These are phyloP conservation scores for Candida bentonensis DNA, from an alignment of 805 yeast genomes.

Conservation along the genomic window DNA sequence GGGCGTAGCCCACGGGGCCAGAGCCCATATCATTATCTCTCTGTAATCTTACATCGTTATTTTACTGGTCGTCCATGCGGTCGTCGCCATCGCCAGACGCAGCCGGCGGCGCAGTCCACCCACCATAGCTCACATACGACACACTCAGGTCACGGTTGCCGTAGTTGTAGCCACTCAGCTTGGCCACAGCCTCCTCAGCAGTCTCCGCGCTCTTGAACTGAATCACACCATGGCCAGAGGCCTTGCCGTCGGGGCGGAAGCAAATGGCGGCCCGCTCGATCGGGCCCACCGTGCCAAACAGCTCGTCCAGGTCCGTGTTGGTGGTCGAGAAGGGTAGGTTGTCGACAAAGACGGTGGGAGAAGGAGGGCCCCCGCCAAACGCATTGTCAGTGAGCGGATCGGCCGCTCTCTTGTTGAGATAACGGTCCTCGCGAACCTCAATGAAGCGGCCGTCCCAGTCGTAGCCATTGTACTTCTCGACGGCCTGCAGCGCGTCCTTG, in stretches of 20 bases:
- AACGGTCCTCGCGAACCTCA: conserved; percentile 67
- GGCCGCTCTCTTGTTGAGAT: conserved; percentile 14
- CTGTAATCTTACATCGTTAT: not conserved
- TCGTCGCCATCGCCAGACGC: not conserved
- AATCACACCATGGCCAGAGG: conserved; percentile 79
- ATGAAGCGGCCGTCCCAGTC: conserved; percentile 62
- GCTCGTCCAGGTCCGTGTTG: conserved; percentile 66
- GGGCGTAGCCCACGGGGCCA: no score
- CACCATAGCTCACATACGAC: conserved; percentile 41
- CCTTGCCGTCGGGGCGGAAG: conserved; percentile 43
- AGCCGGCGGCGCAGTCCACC: not conserved
- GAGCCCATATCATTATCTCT: no score
- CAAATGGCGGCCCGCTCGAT: conserved; percentile 68
- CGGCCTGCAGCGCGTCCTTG: conserved; percentile 61
- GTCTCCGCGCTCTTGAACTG: conserved; percentile 49
- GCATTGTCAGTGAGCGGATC: conserved; percentile 54
- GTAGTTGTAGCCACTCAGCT: conserved; percentile 66
- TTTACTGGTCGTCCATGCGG: not conserved
- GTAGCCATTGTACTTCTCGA: conserved; percentile 52
- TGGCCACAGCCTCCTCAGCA: conserved; percentile 63
- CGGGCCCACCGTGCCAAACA: conserved; percentile 72
- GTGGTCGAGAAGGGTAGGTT: conserved; percentile 88
- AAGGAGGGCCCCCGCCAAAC: conserved; percentile 44
- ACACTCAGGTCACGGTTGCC: conserved; percentile 67
- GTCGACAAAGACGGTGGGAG: conserved; percentile 47